phyloP scores from a whole-genome alignment of 805 yeast genomes.

The Starmerella sirachaensis region DNA sequence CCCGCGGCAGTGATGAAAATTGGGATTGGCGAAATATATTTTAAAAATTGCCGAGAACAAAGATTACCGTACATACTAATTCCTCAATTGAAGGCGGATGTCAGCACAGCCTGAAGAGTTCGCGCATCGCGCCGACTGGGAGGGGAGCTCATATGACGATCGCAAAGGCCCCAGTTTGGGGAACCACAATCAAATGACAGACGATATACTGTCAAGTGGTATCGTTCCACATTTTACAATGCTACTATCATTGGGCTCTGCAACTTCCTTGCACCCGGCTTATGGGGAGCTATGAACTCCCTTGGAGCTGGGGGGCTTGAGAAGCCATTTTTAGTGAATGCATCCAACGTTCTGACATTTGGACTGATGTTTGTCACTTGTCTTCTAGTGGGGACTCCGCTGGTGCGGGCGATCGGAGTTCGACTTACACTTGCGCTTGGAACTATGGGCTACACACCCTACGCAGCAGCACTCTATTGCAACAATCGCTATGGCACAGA shows the following conservation, averaged over 20 bases:
- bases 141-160: no score
- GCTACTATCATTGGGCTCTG: slow-evolving; percentile 18
- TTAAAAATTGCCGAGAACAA: no score
- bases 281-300: slow-evolving; percentile 22
- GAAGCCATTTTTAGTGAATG: slow-evolving; percentile 19
- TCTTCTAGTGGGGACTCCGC: slow-evolving; percentile 13
- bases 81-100: no score
- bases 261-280: slow-evolving; percentile 22
- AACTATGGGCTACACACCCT: slow-evolving; percentile 21
- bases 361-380: slow-evolving; percentile 19
- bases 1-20: no score
- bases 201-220: slow-evolving; percentile 10
- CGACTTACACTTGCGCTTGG: slow-evolving; percentile 17
- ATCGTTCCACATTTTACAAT: slow-evolving; percentile 17
- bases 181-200: no score
- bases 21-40: no score
- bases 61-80: no score
- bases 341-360: slow-evolving; percentile 19
- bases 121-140: no score
- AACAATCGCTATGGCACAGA: slow-evolving; percentile 19
- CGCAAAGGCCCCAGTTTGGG: no score
- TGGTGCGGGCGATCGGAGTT: slow-evolving; percentile 16
- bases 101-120: no score
- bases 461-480: slow-evolving; percentile 22
- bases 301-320: slow-evolving; percentile 21